Conservation (phyloP, 1,284 basidiomycete genomes). For the Neonothopanus nambi region DNA sequence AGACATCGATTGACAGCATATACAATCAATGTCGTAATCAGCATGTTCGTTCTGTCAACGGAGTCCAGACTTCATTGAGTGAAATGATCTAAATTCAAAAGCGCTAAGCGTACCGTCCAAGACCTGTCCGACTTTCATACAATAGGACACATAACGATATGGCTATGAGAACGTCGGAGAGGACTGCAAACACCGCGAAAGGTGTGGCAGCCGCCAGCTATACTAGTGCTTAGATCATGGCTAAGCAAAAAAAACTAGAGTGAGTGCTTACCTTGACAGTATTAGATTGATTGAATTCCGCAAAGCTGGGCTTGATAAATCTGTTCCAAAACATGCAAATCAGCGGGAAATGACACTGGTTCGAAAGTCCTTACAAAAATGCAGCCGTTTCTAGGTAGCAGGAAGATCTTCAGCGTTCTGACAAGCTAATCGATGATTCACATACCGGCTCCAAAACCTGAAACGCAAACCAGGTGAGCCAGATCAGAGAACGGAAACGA, state of each 20-base stretch:
- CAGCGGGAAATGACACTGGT: background rate
- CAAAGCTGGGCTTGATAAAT: slow-evolving; percentile 38
- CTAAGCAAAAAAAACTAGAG: no score
- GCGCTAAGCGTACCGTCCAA: slow-evolving; percentile 26
- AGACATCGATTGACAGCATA: slow-evolving; percentile 42
- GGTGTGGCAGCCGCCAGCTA: slow-evolving; percentile 40
- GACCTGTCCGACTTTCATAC: slow-evolving; percentile 33
- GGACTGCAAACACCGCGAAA: slow-evolving; percentile 37
- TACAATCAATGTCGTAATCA: slow-evolving; percentile 35
- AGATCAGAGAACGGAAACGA: background rate
- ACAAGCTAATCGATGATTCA: background rate
- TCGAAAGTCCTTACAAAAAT: slow-evolving; percentile 27
- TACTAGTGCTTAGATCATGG: no score
- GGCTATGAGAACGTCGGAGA: slow-evolving; percentile 39
- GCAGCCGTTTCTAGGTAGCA: slow-evolving; percentile 33
- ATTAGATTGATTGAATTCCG: slow-evolving; percentile 26
- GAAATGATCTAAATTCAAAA: background rate
- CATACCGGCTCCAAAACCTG: slow-evolving; percentile 36
- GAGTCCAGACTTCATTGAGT: no score
- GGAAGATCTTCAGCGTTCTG: background rate
- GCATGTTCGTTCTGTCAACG: slow-evolving; percentile 30
- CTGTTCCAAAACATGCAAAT: slow-evolving; percentile 22
- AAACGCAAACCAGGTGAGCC: slow-evolving; percentile 7
- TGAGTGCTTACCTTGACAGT: slow-evolving; percentile 32
- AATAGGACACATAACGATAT: slow-evolving; percentile 36